Evolutionary conservation across 1,139 yeast species (phyloP).

Genomic region (Geotrichum carabidarum): DNA sequence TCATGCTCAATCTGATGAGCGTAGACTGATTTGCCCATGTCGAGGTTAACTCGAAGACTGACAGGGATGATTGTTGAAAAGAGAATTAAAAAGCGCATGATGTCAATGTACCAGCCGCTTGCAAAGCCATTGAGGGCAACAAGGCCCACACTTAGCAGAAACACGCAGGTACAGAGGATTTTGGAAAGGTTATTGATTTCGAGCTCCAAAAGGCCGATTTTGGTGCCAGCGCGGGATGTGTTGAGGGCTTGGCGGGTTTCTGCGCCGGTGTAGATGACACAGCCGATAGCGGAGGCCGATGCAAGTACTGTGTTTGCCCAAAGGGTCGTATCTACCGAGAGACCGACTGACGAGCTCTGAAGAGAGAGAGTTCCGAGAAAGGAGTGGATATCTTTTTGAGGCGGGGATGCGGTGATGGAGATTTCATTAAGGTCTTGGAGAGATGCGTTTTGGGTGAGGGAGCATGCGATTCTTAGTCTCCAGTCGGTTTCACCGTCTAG

Average conservation of each 20-base stretch:
- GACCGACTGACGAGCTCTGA: slow-evolving; percentile 55
- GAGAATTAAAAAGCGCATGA: slow-evolving; percentile 84
- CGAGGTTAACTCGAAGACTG: slow-evolving; percentile 86
- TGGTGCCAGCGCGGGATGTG: slow-evolving; percentile 84
- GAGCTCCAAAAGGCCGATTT: slow-evolving; percentile 80
- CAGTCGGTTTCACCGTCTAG: slow-evolving; percentile 99
- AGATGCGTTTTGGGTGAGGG: slow-evolving; percentile 58
- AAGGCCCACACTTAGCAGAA: slow-evolving; percentile 65
- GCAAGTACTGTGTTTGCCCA: slow-evolving; percentile 99
- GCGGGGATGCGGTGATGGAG: slow-evolving; percentile 65
- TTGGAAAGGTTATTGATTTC: slow-evolving; percentile 89
- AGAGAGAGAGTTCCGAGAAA: slow-evolving; percentile 69
- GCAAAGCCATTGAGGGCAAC: slow-evolving; percentile 80
- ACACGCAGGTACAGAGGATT: slow-evolving; percentile 81
- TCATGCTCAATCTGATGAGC: slow-evolving; percentile 95
- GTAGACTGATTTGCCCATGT: slow-evolving; percentile 91
- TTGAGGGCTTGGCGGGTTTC: slow-evolving; percentile 95
- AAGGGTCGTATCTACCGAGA: slow-evolving; percentile 82
- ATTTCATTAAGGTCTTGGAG: slow-evolving; percentile 47
- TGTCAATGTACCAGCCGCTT: slow-evolving; percentile 77
- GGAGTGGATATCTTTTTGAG: slow-evolving; percentile 75
- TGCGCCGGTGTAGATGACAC: slow-evolving; percentile 81
- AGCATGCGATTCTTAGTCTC: slow-evolving; percentile 79
- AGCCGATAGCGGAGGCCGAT: slow-evolving; percentile 84
- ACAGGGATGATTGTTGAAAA: slow-evolving; percentile 97